Base-by-base conservation (phyloP, 2,329 filamentous ascomycete species). In the Aspergillus udagawae region DNA sequence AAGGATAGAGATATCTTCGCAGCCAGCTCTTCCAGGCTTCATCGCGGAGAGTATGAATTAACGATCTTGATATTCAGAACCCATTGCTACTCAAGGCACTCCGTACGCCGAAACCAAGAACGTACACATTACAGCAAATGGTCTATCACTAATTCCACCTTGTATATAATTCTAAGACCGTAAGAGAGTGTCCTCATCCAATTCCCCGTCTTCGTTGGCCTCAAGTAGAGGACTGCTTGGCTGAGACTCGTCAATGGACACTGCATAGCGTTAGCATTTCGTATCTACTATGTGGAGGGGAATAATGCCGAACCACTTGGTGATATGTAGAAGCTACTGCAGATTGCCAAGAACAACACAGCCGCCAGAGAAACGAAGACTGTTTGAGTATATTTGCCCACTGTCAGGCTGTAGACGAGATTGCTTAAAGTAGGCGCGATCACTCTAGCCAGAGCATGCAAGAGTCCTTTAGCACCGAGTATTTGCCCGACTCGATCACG, bases 361-460 rank as follows among this genome's bases (percentile, higher is more conserved):
- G 76, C 75, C 0, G 83, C 78, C 48, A 97, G 74, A 51, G 89
- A 84, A 8, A 95, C 84, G 71, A 97, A 97, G 0, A 96, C 87
- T 0, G 91, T 86, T 73, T 94, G 91, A 0, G 91, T 86, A 63
- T 89, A 93, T 1, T 77, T 85, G 21, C 82, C 85, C 1, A 97
- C 90, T 0, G 94, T 97, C 2, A 82, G 79, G 14, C 88, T 89
- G 71, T 96, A 99, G 9, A 97, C 84, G 4, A 90, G 83, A 67
- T 94, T 96, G 75, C 97, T 96, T 1, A 93, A 69, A 0, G 91
- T 82, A 0, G 94, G 94, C 0, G 89, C 87, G 12, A 96, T 71
- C 2, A 97, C 86, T 60, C 92, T 82, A 3, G 90, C 85, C 38
- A 96, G 75, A 1, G 91, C 89, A 74, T 97, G 93, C 57, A 97